Evolutionary conservation across 2,329 filamentous ascomycete genomes (phyloP), one percentile per base, ranked within the genome.

Genomic region (Gremmenia infestans): DNA sequence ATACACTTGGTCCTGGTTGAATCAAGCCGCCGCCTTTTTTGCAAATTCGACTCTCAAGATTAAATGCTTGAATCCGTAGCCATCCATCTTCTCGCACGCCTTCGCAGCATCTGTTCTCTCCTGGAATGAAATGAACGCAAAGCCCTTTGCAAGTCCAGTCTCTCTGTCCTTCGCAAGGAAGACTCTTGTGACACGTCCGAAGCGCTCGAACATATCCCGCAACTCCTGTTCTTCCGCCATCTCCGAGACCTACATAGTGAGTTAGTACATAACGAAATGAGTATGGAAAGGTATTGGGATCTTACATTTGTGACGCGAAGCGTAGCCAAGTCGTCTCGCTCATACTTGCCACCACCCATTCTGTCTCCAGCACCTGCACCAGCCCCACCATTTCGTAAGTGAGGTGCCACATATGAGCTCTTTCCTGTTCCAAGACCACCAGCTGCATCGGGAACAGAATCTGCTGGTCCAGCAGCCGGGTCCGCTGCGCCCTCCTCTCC

Each of bases 101-200:
- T 88, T 89, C 67, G 89, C 89, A 65, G 94, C 94, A 74, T 99
- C 94, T 65, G 80, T 75, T 66, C 94, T 81, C 73, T 99, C 94
- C 58, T 88, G 89, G 71, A 94, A 99, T 74, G 90, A 96, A 80
- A 99, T 96, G 74, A 99, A 99, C 25, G 95, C 95, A 73, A 99
- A 99, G 61, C 94, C 94, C 85, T 99, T 99, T 67, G 94, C 94
- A 72, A 93, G 79, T 59, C 91, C 90, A 42, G 94, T 99, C 69
- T 99, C 94, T 72, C 94, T 82, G 78, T 99, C 94, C 82, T 97
- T 97, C 68, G 94, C 94, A 69, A 99, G 76, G 81, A 99, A 99
- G 50, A 99, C 94, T 74, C 94, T 86, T 55, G 93, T 97, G 71
- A 99, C 94, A 66, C 92, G 89, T 70, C 94, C 94, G 73, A 94